Conservation (phyloP, 805 yeast species). For the Scheffersomyces amazonensis region DNA sequence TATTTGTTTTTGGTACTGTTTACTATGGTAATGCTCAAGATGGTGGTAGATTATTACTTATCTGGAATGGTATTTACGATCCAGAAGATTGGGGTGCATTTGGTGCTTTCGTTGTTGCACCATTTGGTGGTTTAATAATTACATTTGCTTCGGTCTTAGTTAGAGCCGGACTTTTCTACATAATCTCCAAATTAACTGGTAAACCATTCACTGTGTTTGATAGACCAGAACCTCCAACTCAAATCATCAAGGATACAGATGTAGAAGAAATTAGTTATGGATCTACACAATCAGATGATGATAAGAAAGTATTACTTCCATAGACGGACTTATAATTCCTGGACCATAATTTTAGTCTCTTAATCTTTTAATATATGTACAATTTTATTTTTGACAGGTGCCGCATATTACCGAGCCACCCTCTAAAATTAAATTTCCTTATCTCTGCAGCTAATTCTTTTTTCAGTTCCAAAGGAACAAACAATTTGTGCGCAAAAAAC, state of each 20-base stretch:
- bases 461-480: no score
- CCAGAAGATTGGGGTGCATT: conserved; percentile 88
- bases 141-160: conserved; percentile 50
- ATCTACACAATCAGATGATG: conserved; percentile 4
- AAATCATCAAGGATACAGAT: not conserved
- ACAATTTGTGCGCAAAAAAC: no score
- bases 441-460: no score
- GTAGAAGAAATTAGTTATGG: conserved; percentile 12
- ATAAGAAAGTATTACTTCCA: conserved; percentile 2
- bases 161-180: conserved; percentile 38
- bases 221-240: conserved; percentile 18
- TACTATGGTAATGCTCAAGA: conserved; percentile 70
- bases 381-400: no score
- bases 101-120: conserved; percentile 92
- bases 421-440: no score
- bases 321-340: no score
- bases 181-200: conserved; percentile 32
- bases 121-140: conserved; percentile 69
- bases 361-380: no score
- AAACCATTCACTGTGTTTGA: conserved; percentile 46
- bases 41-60: conserved; percentile 72
- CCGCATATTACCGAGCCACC: no score
- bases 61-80: conserved; percentile 77
- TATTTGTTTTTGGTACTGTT: conserved; percentile 79
- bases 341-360: no score